phyloP scores from a whole-genome alignment of 2,329 filamentous ascomycete species.

The Hymenotorrendiella dingleyae region DNA sequence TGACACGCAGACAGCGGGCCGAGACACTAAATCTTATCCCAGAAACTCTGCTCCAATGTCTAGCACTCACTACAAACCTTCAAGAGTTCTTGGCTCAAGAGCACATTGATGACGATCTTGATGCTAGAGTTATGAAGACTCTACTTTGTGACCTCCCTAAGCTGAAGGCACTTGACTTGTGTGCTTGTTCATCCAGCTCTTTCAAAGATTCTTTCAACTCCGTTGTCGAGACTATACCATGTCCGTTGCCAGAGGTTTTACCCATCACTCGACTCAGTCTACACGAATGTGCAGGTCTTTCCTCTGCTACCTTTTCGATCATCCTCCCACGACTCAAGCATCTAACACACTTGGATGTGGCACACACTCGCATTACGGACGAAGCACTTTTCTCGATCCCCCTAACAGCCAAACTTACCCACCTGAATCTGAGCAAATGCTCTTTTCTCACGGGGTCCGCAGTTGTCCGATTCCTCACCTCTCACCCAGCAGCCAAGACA shows the following conservation, averaged over 20 bases:
- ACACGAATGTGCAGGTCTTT: slow-evolving; percentile 71
- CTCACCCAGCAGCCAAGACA: slow-evolving; percentile 61
- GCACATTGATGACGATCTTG: slow-evolving; percentile 71
- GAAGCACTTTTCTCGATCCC: slow-evolving; percentile 65
- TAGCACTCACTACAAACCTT: slow-evolving; percentile 66
- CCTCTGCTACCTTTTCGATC: slow-evolving; percentile 59
- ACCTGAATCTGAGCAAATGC: slow-evolving; percentile 75
- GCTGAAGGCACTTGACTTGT: slow-evolving; percentile 68
- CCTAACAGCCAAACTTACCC: slow-evolving; percentile 64
- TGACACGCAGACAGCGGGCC: slow-evolving; percentile 66
- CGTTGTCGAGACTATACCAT: slow-evolving; percentile 31
- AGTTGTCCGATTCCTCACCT: slow-evolving; percentile 64
- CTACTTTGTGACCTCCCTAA: slow-evolving; percentile 61
- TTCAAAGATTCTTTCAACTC: slow-evolving; percentile 63
- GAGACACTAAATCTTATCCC: slow-evolving; percentile 72
- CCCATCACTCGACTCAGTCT: slow-evolving; percentile 64
- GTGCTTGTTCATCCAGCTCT: slow-evolving; percentile 61
- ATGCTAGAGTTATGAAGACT: slow-evolving; percentile 61
- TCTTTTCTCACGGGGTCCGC: slow-evolving; percentile 58
- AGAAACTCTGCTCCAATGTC: slow-evolving; percentile 64
- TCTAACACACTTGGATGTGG: slow-evolving; percentile 74
- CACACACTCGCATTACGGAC: slow-evolving; percentile 70
- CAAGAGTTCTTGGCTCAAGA: slow-evolving; percentile 77
- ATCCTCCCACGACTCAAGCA: slow-evolving; percentile 64
- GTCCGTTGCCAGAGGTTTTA: slow-evolving; percentile 43